Percentiles rank a stretch among this genome's conserved stretches.
Conservation (phyloP, 495 filamentous ascomycete genomes). For the Penicillium coffeae region DNA sequence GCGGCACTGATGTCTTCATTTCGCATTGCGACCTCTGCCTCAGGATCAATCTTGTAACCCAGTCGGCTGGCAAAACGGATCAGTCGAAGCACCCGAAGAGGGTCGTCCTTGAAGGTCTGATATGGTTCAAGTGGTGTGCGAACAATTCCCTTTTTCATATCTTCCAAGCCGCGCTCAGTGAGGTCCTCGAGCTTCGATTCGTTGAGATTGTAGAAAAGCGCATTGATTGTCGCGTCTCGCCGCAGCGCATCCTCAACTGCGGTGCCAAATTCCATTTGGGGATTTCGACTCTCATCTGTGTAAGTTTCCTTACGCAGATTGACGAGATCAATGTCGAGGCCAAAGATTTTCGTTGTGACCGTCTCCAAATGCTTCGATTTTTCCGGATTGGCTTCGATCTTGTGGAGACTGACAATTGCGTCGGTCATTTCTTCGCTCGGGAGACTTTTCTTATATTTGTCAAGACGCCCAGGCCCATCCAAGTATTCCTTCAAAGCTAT, state of each 20-base stretch:
- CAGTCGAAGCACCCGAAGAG: constrained; percentile 80
- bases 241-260: constrained; percentile 85
- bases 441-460: constrained; percentile 46
- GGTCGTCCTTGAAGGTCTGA: constrained; percentile 94
- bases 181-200: constrained; percentile 75
- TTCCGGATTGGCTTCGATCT: constrained; percentile 85
- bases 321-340: constrained; percentile 88
- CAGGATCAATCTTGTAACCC: constrained; percentile 67
- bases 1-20: constrained; percentile 67
- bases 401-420: constrained; percentile 55
- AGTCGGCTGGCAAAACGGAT: constrained; percentile 87
- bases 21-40: constrained; percentile 69
- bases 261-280: constrained; percentile 90
- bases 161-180: constrained; percentile 65
- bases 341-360: constrained; percentile 78
- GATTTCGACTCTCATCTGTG: constrained; percentile 77
- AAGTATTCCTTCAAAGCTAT: constrained; percentile 59
- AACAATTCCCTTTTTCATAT: constrained; percentile 69
- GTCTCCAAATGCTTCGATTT: constrained; percentile 98
- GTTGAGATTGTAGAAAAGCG: constrained; percentile 92
- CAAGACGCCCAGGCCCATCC: constrained; percentile 47
- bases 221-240: constrained; percentile 91
- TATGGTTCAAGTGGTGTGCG: constrained; percentile 84
- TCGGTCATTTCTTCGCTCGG: constrained; percentile 30
- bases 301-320: constrained; percentile 94